phyloP scores from a whole-genome alignment of 1,284 basidiomycete genomes.

The Cryptococcus sp. region DNA sequence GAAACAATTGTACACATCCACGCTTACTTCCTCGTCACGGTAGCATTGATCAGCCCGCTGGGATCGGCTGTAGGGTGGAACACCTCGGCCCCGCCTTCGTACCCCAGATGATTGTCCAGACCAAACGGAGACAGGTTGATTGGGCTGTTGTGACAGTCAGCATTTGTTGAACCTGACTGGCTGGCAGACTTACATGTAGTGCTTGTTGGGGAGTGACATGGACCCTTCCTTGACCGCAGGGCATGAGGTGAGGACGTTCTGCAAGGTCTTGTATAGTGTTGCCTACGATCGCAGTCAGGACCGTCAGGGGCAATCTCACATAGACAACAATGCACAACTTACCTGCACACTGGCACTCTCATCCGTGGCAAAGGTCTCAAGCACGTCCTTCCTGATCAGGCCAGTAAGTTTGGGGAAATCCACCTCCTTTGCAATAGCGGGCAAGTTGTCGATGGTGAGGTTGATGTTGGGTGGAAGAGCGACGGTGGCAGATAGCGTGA shows the following conservation, averaged over 20 bases:
- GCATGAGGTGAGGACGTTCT: conserved; percentile 70
- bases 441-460: conserved; percentile 57
- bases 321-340: conserved; percentile 24
- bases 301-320: neutral
- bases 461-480: conserved; percentile 55
- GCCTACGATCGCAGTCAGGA: conserved; percentile 59
- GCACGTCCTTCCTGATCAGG: conserved; percentile 66
- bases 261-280: conserved; percentile 86
- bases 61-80: conserved; percentile 78
- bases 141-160: conserved; percentile 27
- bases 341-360: conserved; percentile 91
- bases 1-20: neutral
- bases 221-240: conserved; percentile 63
- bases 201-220: conserved; percentile 89
- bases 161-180: neutral
- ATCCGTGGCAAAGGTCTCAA: conserved; percentile 81
- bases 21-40: conserved; percentile 51
- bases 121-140: conserved; percentile 49
- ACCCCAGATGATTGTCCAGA: conserved; percentile 56
- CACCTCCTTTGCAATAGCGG: conserved; percentile 61
- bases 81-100: conserved; percentile 72
- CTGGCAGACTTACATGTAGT: conserved; percentile 65
- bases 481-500: conserved; percentile 73
- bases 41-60: conserved; percentile 56
- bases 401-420: conserved; percentile 60